Percentiles rank a stretch among this genome's conserved stretches.
Evolutionary conservation across 208 protist species (phyloP).

Genomic region (Wallacemonas collosoma): DNA sequence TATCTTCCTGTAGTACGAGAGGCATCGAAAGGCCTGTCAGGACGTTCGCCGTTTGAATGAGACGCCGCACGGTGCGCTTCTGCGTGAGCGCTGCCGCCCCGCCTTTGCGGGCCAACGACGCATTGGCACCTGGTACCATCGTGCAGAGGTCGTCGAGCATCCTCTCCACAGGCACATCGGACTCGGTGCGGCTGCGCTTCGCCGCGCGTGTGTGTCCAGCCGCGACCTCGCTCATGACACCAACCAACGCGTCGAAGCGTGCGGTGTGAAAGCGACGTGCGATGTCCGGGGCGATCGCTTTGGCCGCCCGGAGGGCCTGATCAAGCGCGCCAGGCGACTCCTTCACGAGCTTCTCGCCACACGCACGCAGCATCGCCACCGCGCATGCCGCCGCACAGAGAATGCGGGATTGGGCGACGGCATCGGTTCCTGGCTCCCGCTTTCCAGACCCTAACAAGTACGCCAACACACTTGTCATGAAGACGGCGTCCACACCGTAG

Average conservation of each 20-base stretch:
- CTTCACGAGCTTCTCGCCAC: constrained; percentile 82
- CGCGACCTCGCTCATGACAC: constrained; percentile 69
- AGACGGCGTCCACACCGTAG: constrained; percentile 61
- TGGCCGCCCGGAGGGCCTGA: constrained; percentile 44
- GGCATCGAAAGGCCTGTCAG: constrained; percentile 56
- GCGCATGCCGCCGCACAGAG: constrained; percentile 49
- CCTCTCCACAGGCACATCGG: constrained; percentile 48
- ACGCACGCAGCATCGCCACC: constrained; percentile 67
- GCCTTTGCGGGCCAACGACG: constrained; percentile 13
- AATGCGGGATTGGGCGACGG: neutral
- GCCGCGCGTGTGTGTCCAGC: constrained; percentile 50
- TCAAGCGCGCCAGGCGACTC: constrained; percentile 71
- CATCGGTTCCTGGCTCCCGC: neutral
- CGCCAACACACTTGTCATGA: constrained; percentile 57
- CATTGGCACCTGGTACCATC: constrained; percentile 39
- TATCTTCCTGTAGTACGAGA: constrained; percentile 39
- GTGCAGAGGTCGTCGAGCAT: constrained; percentile 61
- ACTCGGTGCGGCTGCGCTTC: constrained; percentile 45
- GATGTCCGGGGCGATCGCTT: constrained; percentile 1
- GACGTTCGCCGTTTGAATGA: constrained; percentile 62
- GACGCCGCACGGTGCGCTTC: constrained; percentile 47
- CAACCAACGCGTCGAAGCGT: constrained; percentile 63
- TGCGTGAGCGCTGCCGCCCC: constrained; percentile 18
- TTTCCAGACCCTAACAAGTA: constrained; percentile 38
- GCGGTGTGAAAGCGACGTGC: constrained; percentile 21